These are phyloP conservation scores for Alternaria panax DNA, from an alignment of 2,329 filamentous ascomycete species.

Conservation along the genomic window DNA sequence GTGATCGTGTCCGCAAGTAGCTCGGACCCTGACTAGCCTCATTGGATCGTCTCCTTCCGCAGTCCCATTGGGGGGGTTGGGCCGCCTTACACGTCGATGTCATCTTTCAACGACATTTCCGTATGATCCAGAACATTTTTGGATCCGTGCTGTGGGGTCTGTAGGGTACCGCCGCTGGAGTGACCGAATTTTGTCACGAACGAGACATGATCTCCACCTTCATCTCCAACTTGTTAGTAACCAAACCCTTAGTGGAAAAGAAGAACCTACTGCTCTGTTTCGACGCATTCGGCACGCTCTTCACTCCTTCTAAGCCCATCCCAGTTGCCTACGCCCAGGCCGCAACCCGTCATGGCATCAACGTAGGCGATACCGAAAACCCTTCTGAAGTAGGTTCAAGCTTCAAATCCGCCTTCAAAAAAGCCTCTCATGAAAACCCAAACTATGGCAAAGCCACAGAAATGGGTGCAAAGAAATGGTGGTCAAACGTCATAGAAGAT, in stretches of 20 bases:
- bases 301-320: conserved; percentile 60
- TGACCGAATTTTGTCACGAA: neutral
- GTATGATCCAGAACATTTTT: neutral
- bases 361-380: conserved; percentile 49
- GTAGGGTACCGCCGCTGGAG: neutral
- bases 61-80: neutral
- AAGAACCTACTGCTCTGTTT: conserved; percentile 66
- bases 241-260: conserved; percentile 20
- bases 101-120: neutral
- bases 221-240: conserved; percentile 17
- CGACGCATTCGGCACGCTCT: conserved; percentile 72
- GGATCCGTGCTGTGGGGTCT: neutral
- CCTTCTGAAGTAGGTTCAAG: conserved; percentile 36
- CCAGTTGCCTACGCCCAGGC: conserved; percentile 62
- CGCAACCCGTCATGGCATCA: conserved; percentile 60
- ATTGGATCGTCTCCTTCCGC: conserved; percentile 27
- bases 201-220: neutral
- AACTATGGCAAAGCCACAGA: conserved; percentile 66
- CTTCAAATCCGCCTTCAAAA: conserved; percentile 57
- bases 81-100: neutral
- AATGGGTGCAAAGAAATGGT: conserved; percentile 64
- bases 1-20: conserved; percentile 37
- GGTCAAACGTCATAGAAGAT: conserved; percentile 65
- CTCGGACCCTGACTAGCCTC: conserved; percentile 28
- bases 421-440: conserved; percentile 57